These are phyloP conservation scores for Aspergillus sclerotialis DNA, from an alignment of 2,329 filamentous ascomycete species.

Conservation along the genomic window DNA sequence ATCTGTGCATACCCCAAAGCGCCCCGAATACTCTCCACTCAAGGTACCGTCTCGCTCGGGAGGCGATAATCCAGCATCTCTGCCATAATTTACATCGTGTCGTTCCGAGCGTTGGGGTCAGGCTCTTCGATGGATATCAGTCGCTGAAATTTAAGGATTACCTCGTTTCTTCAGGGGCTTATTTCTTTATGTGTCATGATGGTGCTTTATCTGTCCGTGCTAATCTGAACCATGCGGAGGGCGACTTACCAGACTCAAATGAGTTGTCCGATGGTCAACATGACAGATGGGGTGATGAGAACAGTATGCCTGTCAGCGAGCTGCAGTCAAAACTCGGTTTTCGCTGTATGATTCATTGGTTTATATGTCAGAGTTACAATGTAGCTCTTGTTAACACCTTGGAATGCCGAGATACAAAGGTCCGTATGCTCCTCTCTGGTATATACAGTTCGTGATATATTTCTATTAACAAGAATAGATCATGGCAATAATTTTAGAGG, in stretches of 20 bases:
- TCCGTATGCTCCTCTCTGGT: slow-evolving; percentile 17
- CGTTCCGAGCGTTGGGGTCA: slow-evolving; percentile 28
- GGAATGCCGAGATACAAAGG: slow-evolving; percentile 59
- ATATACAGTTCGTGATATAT: too few relatives aligned
- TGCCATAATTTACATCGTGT: slow-evolving; percentile 33
- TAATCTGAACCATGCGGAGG: not conserved
- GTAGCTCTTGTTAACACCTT: slow-evolving; percentile 58
- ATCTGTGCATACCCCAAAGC: slow-evolving; percentile 49
- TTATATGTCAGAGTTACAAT: slow-evolving; percentile 52
- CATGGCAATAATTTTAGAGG: slow-evolving; percentile 15
- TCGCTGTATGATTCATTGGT: slow-evolving; percentile 43
- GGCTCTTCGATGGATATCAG: slow-evolving; percentile 8
- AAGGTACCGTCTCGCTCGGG: slow-evolving; percentile 57
- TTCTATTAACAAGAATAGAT: too few relatives aligned
- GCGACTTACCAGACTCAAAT: not conserved
- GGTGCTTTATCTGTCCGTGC: slow-evolving; percentile 31
- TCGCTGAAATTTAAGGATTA: slow-evolving; percentile 50
- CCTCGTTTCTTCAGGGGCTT: slow-evolving; percentile 47
- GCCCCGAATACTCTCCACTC: slow-evolving; percentile 24
- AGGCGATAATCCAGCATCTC: slow-evolving; percentile 60
- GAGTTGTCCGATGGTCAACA: not conserved
- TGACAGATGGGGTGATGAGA: slow-evolving; percentile 2
- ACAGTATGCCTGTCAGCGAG: not conserved
- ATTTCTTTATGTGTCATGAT: slow-evolving; percentile 65
- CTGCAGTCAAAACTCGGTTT: slow-evolving; percentile 27